These are phyloP conservation scores for Ogataea siamensis DNA, from an alignment of 805 yeast genomes.

Conservation along the genomic window DNA sequence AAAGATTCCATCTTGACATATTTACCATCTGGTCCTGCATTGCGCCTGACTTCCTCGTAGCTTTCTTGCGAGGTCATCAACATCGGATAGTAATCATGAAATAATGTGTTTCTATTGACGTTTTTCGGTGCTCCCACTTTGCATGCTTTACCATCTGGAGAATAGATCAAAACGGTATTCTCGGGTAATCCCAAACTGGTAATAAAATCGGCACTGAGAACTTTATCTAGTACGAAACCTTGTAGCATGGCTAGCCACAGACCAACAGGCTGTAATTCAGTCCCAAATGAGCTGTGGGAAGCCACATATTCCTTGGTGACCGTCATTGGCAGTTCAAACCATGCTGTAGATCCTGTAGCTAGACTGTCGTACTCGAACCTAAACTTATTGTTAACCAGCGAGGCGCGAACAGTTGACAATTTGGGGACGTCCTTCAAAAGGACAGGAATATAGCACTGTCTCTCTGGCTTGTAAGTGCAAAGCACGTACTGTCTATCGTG, in stretches of 20 bases:
- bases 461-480: conserved; percentile 17
- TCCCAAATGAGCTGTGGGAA: conserved; percentile 17
- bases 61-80: conserved; percentile 27
- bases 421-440: conserved; percentile 18
- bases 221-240: conserved; percentile 24
- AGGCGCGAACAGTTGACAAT: conserved; percentile 17
- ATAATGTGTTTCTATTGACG: conserved; percentile 23
- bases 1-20: conserved; percentile 23
- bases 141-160: conserved; percentile 29
- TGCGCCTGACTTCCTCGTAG: conserved; percentile 13
- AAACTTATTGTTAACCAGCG: conserved; percentile 18
- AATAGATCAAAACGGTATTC: conserved; percentile 23
- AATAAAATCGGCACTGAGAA: conserved; percentile 21
- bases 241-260: conserved; percentile 24
- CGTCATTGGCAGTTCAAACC: conserved; percentile 22
- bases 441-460: conserved; percentile 15
- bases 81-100: conserved; percentile 34
- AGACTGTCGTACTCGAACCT: conserved; percentile 21
- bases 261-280: conserved; percentile 4
- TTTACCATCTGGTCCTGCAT: conserved; percentile 15
- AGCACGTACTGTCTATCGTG: conserved; percentile 31
- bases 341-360: neutral
- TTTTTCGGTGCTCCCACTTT: conserved; percentile 25
- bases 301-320: conserved; percentile 20
- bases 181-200: conserved; percentile 21